These are phyloP conservation scores for Cladophialophora psammophila DNA, from an alignment of 2,329 filamentous ascomycete species.

Conservation along the genomic window DNA sequence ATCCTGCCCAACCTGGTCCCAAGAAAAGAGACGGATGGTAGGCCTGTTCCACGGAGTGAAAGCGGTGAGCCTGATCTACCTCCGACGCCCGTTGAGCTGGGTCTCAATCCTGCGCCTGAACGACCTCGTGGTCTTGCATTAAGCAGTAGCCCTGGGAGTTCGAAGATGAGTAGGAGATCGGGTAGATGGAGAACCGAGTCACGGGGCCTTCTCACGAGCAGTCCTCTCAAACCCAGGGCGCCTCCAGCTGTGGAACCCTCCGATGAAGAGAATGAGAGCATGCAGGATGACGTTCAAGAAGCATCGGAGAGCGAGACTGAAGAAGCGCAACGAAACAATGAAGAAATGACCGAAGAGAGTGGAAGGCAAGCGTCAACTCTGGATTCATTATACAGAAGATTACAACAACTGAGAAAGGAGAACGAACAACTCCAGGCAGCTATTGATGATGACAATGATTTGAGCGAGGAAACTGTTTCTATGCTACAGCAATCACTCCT, in stretches of 20 bases:
- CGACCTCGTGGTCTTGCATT: constrained; percentile 38
- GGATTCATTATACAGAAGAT: constrained; percentile 17
- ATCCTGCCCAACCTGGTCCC: constrained; percentile 35
- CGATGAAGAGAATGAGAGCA: constrained; percentile 10
- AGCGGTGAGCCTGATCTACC: constrained; percentile 39
- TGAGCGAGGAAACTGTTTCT: constrained; percentile 18
- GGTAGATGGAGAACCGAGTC: constrained; percentile 24
- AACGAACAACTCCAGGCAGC: constrained; percentile 24
- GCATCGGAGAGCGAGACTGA: constrained; percentile 30
- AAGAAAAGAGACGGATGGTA: constrained; percentile 19
- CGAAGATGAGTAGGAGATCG: constrained; percentile 34
- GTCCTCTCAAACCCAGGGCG: constrained; percentile 39
- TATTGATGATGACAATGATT: constrained; percentile 20
- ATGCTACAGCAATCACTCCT: constrained; percentile 8
- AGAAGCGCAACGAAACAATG: constrained; percentile 15
- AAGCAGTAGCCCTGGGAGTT: constrained; percentile 38
- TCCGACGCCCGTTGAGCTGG: constrained; percentile 40
- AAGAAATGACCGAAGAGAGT: constrained; percentile 16
- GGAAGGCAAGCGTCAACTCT: constrained; percentile 24
- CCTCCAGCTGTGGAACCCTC: constrained; percentile 4
- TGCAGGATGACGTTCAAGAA: constrained; percentile 21
- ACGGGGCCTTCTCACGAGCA: constrained; percentile 33
- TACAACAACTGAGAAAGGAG: constrained; percentile 21
- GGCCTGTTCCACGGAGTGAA: constrained; percentile 2
- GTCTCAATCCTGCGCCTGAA: constrained; percentile 31